Conservation (phyloP, 208 protist species). For the Leishmania aethiopica region DNA sequence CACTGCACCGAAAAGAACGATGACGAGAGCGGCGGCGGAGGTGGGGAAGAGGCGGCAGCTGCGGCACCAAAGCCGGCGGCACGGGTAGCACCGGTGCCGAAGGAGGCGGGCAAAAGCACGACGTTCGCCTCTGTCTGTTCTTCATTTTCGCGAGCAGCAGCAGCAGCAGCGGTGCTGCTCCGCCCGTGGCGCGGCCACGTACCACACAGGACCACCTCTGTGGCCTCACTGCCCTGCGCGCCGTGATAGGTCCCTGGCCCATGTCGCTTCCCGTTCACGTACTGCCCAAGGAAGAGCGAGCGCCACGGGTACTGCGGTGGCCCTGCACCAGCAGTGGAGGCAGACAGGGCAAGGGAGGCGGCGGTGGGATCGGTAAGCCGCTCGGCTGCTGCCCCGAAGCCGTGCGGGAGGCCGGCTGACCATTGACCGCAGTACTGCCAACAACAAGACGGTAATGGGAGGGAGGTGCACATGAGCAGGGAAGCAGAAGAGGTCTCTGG, state of each 20-base stretch:
- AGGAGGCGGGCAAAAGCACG: slow-evolving; percentile 25
- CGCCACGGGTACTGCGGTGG: slow-evolving; percentile 37
- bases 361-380: slow-evolving; percentile 20
- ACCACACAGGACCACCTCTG: slow-evolving; percentile 52
- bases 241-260: slow-evolving; percentile 41
- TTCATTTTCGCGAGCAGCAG: not conserved
- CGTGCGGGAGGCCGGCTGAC: slow-evolving; percentile 50
- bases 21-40: slow-evolving; percentile 12
- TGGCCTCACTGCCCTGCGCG: slow-evolving; percentile 42
- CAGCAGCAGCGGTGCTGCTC: not conserved
- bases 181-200: slow-evolving; percentile 40
- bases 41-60: not conserved
- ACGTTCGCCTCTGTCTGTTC: slow-evolving; percentile 29
- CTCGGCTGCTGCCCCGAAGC: slow-evolving; percentile 62
- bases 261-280: slow-evolving; percentile 35
- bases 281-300: slow-evolving; percentile 56
- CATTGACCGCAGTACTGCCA: slow-evolving; percentile 63
- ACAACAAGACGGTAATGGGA: not conserved
- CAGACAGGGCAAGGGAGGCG: slow-evolving; percentile 4
- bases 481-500: slow-evolving; percentile 2
- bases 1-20: slow-evolving; percentile 51
- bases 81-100: not conserved
- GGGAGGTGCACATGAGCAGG: not conserved
- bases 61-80: not conserved
- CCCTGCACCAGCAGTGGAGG: slow-evolving; percentile 14